Evolutionary conservation across 805 yeast genomes (phyloP).

Genomic region (Pichia sporocuriosa): DNA sequence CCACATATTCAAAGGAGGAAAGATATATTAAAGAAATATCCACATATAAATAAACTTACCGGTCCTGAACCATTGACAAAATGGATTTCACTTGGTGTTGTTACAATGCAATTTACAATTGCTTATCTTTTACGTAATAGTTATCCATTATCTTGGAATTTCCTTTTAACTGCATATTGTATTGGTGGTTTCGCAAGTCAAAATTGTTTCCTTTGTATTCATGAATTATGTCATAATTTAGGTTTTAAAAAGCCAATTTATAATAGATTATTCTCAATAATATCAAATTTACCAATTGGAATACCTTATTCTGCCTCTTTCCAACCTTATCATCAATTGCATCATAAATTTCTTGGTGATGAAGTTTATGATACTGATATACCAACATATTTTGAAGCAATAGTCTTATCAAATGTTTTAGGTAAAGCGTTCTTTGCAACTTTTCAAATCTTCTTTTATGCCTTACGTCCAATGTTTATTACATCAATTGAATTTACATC

Average conservation of each 20-base stretch:
- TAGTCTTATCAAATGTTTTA: conserved; percentile 62
- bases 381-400: conserved; percentile 75
- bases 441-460: conserved; percentile 83
- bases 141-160: conserved; percentile 44
- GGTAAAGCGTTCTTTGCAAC: conserved; percentile 91
- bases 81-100: conserved; percentile 62
- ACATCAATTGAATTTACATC: conserved; percentile 68
- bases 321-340: conserved; percentile 86
- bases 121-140: conserved; percentile 60
- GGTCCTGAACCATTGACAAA: conserved; percentile 87
- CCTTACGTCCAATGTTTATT: conserved; percentile 82
- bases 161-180: conserved; percentile 59
- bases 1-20: conserved; percentile 75
- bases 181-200: conserved; percentile 85
- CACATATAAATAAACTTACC: conserved; percentile 70
- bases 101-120: conserved; percentile 53
- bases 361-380: conserved; percentile 77
- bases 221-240: conserved; percentile 79
- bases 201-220: conserved; percentile 79
- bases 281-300: conserved; percentile 81
- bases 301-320: conserved; percentile 84
- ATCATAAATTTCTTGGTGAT: conserved; percentile 87
- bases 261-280: conserved; percentile 70
- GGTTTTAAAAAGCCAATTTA: conserved; percentile 73
- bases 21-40: conserved; percentile 65